A percentile compares a stretch with the other conserved stretches of the same genome.
Evolutionary conservation across 2,329 filamentous ascomycete genomes (phyloP).

Genomic region (Aspergillus latus): DNA sequence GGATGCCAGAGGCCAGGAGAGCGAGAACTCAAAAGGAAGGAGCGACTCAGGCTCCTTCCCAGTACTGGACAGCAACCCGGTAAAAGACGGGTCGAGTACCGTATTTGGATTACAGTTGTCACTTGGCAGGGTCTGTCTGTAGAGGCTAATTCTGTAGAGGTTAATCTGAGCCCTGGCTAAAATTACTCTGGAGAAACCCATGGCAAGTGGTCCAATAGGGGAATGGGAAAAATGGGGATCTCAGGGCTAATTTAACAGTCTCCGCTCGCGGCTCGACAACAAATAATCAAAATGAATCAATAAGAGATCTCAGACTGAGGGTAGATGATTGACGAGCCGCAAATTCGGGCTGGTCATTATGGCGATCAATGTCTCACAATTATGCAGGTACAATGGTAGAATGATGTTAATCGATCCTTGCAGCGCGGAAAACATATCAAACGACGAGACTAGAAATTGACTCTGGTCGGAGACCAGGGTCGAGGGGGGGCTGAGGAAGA

Average conservation of each 20-base stretch:
- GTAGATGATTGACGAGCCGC: background rate
- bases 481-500: background rate
- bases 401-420: no score
- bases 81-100: no score
- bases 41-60: no score
- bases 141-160: background rate
- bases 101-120: no score
- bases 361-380: constrained; percentile 3
- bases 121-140: constrained; percentile 4
- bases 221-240: background rate
- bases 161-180: background rate
- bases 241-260: background rate
- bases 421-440: no score
- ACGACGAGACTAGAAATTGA: no score
- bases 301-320: no score
- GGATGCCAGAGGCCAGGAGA: no score
- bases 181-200: constrained; percentile 3
- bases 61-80: no score
- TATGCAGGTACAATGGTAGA: background rate
- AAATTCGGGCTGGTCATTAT: background rate
- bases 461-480: background rate
- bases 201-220: background rate
- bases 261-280: background rate
- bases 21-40: no score
- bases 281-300: no score